These are phyloP conservation scores for Phenoliferia sp. DNA, from an alignment of 1,284 basidiomycete species.

Conservation along the genomic window DNA sequence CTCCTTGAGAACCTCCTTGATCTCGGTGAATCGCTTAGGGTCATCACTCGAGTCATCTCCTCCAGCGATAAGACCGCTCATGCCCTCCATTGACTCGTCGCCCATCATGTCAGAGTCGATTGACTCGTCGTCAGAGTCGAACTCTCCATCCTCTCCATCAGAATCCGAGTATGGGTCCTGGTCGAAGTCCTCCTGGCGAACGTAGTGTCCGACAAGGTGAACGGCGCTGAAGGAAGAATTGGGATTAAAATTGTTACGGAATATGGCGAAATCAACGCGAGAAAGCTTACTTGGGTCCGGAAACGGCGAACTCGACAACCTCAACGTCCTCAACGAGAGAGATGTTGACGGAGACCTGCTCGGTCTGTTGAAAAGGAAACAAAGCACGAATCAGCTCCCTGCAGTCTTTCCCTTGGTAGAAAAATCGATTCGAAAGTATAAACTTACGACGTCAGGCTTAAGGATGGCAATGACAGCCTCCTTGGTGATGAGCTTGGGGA, in stretches of 20 bases:
- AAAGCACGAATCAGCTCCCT: neutral
- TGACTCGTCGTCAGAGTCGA: slow-evolving; percentile 44
- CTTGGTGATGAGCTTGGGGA: slow-evolving; percentile 49
- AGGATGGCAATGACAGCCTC: slow-evolving; percentile 52
- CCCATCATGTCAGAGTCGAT: slow-evolving; percentile 46
- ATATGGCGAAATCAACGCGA: neutral
- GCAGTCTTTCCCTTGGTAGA: neutral
- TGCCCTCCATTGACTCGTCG: slow-evolving; percentile 6
- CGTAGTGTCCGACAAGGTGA: slow-evolving; percentile 85
- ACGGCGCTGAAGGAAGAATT: slow-evolving; percentile 48
- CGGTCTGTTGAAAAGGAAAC: slow-evolving; percentile 53
- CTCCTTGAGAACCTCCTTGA: slow-evolving; percentile 52
- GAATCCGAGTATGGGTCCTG: slow-evolving; percentile 43
- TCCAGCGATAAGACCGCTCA: slow-evolving; percentile 15
- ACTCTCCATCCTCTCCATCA: slow-evolving; percentile 21
- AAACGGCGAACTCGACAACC: slow-evolving; percentile 60
- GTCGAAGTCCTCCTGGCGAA: slow-evolving; percentile 46
- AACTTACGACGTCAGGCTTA: slow-evolving; percentile 63
- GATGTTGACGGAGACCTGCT: slow-evolving; percentile 59
- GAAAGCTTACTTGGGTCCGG: slow-evolving; percentile 68
- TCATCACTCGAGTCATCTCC: slow-evolving; percentile 41
- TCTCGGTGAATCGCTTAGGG: slow-evolving; percentile 55
- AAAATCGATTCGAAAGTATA: too few relatives aligned
- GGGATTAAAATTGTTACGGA: neutral
- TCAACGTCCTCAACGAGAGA: slow-evolving; percentile 68